Percentiles rank a stretch among this genome's conserved stretches.
Conservation (phyloP, 495 filamentous ascomycete species). For the Choiromyces venosus region DNA sequence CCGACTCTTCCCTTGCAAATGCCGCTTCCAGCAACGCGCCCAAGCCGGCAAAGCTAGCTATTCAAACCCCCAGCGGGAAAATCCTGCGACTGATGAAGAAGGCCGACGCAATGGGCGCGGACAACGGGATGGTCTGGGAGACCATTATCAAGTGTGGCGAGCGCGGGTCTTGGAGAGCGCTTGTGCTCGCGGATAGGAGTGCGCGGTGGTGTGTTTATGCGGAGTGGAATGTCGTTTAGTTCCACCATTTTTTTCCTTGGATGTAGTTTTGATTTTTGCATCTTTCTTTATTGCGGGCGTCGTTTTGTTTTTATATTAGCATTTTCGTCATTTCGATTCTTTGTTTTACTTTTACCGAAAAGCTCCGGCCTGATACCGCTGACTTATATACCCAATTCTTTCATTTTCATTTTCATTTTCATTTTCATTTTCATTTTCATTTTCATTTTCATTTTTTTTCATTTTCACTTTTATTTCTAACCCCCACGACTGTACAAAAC, state of each 20-base stretch:
- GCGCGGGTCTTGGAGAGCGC: constrained; percentile 79
- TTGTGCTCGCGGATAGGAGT: constrained; percentile 91
- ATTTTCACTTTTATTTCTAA: too few relatives aligned
- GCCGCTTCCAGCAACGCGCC: constrained; percentile 48
- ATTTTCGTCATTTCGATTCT: constrained; percentile 8
- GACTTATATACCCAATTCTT: too few relatives aligned
- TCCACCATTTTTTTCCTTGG: constrained; percentile 14
- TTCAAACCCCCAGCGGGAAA: constrained; percentile 93
- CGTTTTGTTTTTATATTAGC: constrained; percentile 22
- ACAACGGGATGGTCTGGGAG: constrained; percentile 64
- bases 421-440: too few relatives aligned
- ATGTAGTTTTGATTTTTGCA: constrained; percentile 2
- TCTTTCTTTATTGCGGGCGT: constrained; percentile 19
- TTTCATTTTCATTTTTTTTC: too few relatives aligned
- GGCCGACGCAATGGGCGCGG: constrained; percentile 60
- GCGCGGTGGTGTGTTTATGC: constrained; percentile 98
- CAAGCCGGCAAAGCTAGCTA: constrained; percentile 92
- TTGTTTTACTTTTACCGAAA: constrained; percentile 9
- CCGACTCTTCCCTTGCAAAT: constrained; percentile 38
- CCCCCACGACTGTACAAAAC: too few relatives aligned
- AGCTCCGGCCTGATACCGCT: too few relatives aligned
- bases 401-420: too few relatives aligned
- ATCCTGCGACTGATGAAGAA: constrained; percentile 87
- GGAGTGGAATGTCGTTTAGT: constrained; percentile 67
- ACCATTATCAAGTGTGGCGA: constrained; percentile 97